A percentile compares a stretch with the other conserved stretches of the same genome.
These are phyloP conservation scores for Pluteus cervinus DNA, from an alignment of 768 basidiomycete species.

Conservation along the genomic window DNA sequence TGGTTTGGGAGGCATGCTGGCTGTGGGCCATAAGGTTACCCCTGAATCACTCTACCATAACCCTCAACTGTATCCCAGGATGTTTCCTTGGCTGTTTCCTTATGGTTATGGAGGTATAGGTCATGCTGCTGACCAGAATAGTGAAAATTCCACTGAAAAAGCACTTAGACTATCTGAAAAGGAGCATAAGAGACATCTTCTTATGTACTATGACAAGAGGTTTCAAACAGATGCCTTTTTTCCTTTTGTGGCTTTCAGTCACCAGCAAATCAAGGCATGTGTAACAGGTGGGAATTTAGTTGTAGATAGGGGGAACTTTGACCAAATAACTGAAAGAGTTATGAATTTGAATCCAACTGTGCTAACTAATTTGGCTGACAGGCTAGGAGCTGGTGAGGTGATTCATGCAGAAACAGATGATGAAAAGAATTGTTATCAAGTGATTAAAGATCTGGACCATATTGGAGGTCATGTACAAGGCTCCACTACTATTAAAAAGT, in stretches of 20 bases:
- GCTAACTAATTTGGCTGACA: slow-evolving; percentile 11
- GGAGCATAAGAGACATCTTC: slow-evolving; percentile 15
- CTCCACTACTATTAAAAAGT: slow-evolving; percentile 20
- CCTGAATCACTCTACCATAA: slow-evolving; percentile 17
- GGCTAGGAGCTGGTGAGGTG: slow-evolving; percentile 18
- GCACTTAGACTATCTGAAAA: too few relatives aligned
- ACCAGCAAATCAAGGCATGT: slow-evolving; percentile 27
- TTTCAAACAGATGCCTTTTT: slow-evolving; percentile 32
- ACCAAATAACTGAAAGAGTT: slow-evolving; percentile 15
- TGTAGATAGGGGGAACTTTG: slow-evolving; percentile 19
- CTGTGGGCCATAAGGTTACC: slow-evolving; percentile 15
- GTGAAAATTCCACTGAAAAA: too few relatives aligned
- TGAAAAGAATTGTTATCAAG: too few relatives aligned
- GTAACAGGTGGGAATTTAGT: slow-evolving; percentile 20
- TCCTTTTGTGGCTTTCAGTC: slow-evolving; percentile 33
- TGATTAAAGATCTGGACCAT: slow-evolving; percentile 28
- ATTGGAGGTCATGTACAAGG: slow-evolving; percentile 24
- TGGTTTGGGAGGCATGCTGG: slow-evolving; percentile 16
- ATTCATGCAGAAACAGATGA: slow-evolving; percentile 19
- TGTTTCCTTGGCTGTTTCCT: slow-evolving; percentile 34
- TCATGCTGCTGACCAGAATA: slow-evolving; percentile 22
- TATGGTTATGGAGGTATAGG: slow-evolving; percentile 20
- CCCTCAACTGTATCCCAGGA: slow-evolving; percentile 13
- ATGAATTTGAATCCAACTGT: slow-evolving; percentile 15
- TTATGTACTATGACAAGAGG: slow-evolving; percentile 32